Evolutionary conservation across 805 yeast species (phyloP), one percentile per base, ranked within the genome.

Genomic region (Kodamaea kakaduensis): DNA sequence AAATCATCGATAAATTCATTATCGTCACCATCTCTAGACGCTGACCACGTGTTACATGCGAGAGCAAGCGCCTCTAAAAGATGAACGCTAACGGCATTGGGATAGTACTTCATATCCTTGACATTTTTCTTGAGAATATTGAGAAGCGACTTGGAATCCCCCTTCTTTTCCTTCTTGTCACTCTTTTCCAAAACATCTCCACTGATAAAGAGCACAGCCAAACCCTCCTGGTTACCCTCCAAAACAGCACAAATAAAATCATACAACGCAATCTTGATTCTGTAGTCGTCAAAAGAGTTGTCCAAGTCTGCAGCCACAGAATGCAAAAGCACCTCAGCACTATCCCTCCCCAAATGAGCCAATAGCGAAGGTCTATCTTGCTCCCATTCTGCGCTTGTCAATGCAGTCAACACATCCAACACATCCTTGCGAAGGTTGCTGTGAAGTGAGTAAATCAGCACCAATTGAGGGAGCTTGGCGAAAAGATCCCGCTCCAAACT

Each of bases 31-130:
- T 75, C 73, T 34, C 75, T 71, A 0, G 77, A 75, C 1, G 80
- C 70, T 0, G 82, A 75, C 94, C 95, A 84, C 0, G 86, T 74
- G 52, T 84, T 84, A 48, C 80, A 75, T 0, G 94, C 88, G 32
- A 75, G 61, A 0, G 93, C 73, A 17, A 88, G 68, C 0, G 94
- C 78, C 52, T 84, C 88, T 14, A 84, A 67, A 16, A 87, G 57
- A 42, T 80, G 80, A 15, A 81, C 71, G 16, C 81, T 73, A n/a
- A 80, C 78, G 12, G 74, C 64, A 34, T 77, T 71, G 1, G 90
- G 86, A 34, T 73, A 73, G 31, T 64, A 56, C 8, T 72, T 69
- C 38, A 81, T 62, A 17, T 71, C 68, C 17, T 71, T 52, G 0
- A 79, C 73, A 40, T 75, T 76, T 14, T 60, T 61, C 52, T 81